Evolutionary conservation across 2,329 filamentous ascomycete species (phyloP).

Genomic region (Diaporthe sp.): DNA sequence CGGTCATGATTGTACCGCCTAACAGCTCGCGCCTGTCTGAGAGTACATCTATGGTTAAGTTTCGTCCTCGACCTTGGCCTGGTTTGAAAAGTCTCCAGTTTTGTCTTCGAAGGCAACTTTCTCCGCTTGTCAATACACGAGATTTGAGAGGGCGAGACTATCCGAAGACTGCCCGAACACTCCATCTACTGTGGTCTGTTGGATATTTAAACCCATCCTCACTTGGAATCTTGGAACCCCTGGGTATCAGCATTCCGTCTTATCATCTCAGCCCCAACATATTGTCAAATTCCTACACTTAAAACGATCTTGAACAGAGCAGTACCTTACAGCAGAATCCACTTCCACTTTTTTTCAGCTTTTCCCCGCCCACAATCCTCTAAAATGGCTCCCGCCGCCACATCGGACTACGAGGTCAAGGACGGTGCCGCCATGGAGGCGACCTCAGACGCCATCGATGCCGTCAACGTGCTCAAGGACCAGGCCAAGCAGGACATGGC

Average conservation of each 20-base stretch:
- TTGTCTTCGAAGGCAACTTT: slow-evolving; percentile 10
- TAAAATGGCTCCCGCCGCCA: slow-evolving; percentile 45
- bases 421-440: slow-evolving; percentile 45
- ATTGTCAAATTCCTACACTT: background rate
- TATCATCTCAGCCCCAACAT: background rate
- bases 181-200: background rate
- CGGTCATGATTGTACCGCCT: slow-evolving; percentile 14
- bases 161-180: slow-evolving; percentile 1
- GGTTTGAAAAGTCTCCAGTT: background rate
- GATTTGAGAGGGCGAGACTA: slow-evolving; percentile 20
- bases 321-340: background rate
- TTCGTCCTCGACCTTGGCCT: slow-evolving; percentile 13
- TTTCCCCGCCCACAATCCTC: background rate
- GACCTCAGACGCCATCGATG: slow-evolving; percentile 48
- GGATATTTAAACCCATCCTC: slow-evolving; percentile 27
- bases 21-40: background rate
- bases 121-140: slow-evolving; percentile 19
- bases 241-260: background rate
- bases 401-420: slow-evolving; percentile 37
- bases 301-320: background rate
- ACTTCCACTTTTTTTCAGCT: background rate
- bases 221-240: background rate
- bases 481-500: slow-evolving; percentile 29
- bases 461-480: slow-evolving; percentile 44
- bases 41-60: slow-evolving; percentile 1